Base-by-base conservation (phyloP, 2,329 filamentous ascomycete genomes). In the Phyllosticta capitalensis region DNA sequence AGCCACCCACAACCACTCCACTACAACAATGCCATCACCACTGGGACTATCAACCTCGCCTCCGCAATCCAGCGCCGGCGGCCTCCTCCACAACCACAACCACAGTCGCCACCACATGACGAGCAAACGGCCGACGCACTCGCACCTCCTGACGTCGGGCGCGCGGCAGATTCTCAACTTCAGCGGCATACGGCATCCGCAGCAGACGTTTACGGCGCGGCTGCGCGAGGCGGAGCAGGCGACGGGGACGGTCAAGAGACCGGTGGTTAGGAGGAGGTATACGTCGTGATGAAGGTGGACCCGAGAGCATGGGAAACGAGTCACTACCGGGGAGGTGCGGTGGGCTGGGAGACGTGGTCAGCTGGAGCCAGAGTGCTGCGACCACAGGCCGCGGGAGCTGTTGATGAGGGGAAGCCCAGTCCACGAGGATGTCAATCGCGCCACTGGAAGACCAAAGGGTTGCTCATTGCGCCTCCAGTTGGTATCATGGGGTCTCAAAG, bases 161-260 rank as follows among this genome's bases (percentile, higher is more conserved):
- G 58, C 66, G 10, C 65, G 63, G 17, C 59, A 64, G 9, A 65
- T 66, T 38, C 55, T 67, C 22, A 67, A 62, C 50, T 64, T 63
- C 14, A 60, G 65, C 1, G 64, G 65, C 1, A 55, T 70, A 9
- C 60, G 62, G 17, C 66, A 69, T 48, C 65, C 67, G 14, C 65
- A 67, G 51, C 67, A 65, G 28, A 64, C 63, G 21, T 64, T 68
- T 21, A 68, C 66, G 1, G 64, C 64, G 5, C 67, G 67, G 24
- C 62, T 69, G 1, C 63, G 65, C 61, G 68, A 65, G 51, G 64
- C 67, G 1, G 65, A 69, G 58, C 62, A 66, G 9, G 48, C 17
- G 38, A 45, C 6, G n/a, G 38, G 38, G 17, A 4, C 1, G 12
- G n/a, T n/a, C 38, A 26, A 7, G 24, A 26, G 38, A 14, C 38